Evolutionary conservation across 1,284 basidiomycete species (phyloP), one percentile per base, ranked within the genome.

Genomic region (Lentinus polychrous): DNA sequence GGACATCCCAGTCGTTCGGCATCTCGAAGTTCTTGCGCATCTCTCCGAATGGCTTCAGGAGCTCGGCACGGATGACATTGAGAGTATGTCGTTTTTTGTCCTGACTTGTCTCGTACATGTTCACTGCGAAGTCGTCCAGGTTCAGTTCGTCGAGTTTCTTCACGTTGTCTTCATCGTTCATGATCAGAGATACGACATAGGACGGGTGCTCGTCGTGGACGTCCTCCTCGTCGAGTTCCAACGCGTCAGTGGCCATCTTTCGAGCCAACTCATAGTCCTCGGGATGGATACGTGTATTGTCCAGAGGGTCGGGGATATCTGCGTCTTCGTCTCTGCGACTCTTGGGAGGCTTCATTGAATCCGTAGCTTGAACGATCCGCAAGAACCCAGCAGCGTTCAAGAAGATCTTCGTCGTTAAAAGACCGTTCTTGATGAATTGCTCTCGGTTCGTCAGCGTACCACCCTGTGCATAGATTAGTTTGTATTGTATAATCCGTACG

Each of bases 181-280:
- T 92, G 62, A 99, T 84, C 47, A 87, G 73, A 17, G 76, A 76
- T 38, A 94, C 84, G 8, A 94, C 91, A 46, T 88, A 81, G 5
- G 94, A 96, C 33, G 91, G 88, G 62, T 94, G 89, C 57, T 91
- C 84, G 57, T 91, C 91, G 52, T 89, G 87, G 24, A 91, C 76
- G 66, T 98, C 94, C 63, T 97, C 94, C 60, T 94, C 92, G 58
- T 97, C 94, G 31, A 93, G 79, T 60, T 97, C 95, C 20, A 98
- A 78, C 6, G 95, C 93, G 66, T 98, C 95, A 10, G 92, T 91
- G 32, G 96, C 95, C 93, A 99, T 98, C 73, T 99, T 98, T 40
- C 93, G 85, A 1, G 96, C 95, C 48, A 98, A 79, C 60, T 97
- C 93, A 65, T 99, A 99, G 68, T 99, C 95, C 66, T 97, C 94